Evolutionary conservation across 768 basidiomycete species (phyloP).

Genomic region (Mycena indigotica): DNA sequence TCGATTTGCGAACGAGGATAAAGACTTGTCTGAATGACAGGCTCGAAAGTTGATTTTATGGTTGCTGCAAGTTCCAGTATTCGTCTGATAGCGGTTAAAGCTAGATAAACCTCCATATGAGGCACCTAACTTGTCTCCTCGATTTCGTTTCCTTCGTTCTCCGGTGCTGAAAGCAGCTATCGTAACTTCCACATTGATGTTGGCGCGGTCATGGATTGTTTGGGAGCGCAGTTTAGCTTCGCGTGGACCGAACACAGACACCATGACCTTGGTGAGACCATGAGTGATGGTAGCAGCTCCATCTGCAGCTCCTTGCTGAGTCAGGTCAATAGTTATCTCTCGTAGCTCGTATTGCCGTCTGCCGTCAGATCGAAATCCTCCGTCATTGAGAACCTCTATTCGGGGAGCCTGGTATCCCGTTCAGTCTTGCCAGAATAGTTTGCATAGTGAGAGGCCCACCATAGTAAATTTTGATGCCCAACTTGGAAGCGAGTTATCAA

Average conservation of each 20-base stretch:
- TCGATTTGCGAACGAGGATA: slow-evolving; percentile 96
- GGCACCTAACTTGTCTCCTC: slow-evolving; percentile 82
- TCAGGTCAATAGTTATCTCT: slow-evolving; percentile 75
- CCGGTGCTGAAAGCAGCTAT: slow-evolving; percentile 87
- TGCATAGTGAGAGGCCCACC: slow-evolving; percentile 51
- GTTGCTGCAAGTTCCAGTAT: slow-evolving; percentile 83
- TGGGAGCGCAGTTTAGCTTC: slow-evolving; percentile 83
- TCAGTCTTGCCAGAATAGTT: no score
- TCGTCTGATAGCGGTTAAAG: slow-evolving; percentile 53
- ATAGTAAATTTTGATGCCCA: no score
- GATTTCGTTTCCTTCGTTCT: slow-evolving; percentile 71
- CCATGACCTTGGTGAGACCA: slow-evolving; percentile 87
- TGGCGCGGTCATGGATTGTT: slow-evolving; percentile 84
- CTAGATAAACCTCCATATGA: slow-evolving; percentile 2
- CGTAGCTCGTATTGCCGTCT: slow-evolving; percentile 91
- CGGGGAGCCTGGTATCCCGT: no score
- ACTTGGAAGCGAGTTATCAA: no score
- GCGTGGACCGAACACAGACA: slow-evolving; percentile 89
- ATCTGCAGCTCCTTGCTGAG: slow-evolving; percentile 75
- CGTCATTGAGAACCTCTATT: slow-evolving; percentile 81
- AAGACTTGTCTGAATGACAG: slow-evolving; percentile 85
- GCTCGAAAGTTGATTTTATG: slow-evolving; percentile 94
- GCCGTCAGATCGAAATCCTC: slow-evolving; percentile 89
- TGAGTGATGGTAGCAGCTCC: slow-evolving; percentile 84
- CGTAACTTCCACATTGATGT: slow-evolving; percentile 85